A percentile compares a stretch with the other conserved stretches of the same genome.
These are phyloP conservation scores for Fraxinus latifolia DNA, from an alignment of 305 asterid genomes.

Conservation along the genomic window DNA sequence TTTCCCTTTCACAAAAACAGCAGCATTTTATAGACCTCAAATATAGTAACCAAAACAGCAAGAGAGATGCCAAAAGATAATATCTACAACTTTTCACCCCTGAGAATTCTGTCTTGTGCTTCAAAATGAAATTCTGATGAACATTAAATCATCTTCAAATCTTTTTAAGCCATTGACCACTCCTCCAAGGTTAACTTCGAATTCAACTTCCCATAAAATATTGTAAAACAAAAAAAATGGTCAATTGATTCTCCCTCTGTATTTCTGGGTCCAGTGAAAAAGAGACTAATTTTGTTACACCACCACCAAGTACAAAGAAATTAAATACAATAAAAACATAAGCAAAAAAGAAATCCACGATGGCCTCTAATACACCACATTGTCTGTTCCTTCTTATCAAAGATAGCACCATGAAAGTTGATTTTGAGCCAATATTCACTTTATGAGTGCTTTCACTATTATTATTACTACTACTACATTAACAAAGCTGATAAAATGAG, in stretches of 20 bases:
- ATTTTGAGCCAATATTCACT: neutral
- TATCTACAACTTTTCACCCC: neutral
- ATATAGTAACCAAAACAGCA: neutral
- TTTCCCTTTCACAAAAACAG: neutral
- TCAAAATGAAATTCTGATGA: neutral
- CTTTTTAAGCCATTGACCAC: neutral
- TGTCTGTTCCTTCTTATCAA: neutral
- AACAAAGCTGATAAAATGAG: neutral
- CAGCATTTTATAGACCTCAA: conserved; percentile 1
- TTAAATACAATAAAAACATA: neutral
- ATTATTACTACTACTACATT: neutral
- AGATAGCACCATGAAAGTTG: neutral
- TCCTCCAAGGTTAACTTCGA: neutral
- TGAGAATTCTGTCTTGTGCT: neutral
- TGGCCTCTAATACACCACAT: neutral
- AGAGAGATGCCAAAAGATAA: neutral
- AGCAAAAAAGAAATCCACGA: neutral
- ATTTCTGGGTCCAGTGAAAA: neutral
- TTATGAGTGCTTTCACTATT: neutral
- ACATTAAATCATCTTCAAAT: neutral
- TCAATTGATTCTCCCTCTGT: neutral
- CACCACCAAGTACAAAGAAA: neutral
- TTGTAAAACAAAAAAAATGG: neutral
- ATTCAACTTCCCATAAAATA: neutral
- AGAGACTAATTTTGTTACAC: neutral